Percentiles rank a stretch among this genome's conserved stretches.
These are phyloP conservation scores for Candida schatavii DNA, from an alignment of 805 yeast species.

Conservation along the genomic window DNA sequence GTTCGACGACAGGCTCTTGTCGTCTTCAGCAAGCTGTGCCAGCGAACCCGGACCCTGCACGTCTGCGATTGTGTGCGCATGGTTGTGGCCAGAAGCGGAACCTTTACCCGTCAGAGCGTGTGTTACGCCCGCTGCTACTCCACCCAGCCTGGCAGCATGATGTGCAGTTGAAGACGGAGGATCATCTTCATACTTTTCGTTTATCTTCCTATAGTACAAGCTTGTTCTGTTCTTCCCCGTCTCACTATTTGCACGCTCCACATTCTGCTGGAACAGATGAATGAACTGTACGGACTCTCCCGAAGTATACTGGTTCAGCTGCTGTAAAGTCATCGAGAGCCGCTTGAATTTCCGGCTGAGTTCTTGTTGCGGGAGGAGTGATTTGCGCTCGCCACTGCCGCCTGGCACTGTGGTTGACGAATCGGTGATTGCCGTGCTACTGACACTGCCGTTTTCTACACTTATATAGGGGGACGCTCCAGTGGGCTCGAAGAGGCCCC, in stretches of 20 bases:
- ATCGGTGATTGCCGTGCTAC: too few relatives aligned
- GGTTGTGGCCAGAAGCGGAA: neutral
- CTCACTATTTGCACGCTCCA: slow-evolving; percentile 23
- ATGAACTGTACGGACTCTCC: slow-evolving; percentile 41
- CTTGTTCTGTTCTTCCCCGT: slow-evolving; percentile 19
- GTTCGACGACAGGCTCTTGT: slow-evolving; percentile 3
- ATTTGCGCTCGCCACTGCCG: neutral
- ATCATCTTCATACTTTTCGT: slow-evolving; percentile 16
- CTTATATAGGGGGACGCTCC: neutral
- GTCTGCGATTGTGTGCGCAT: neutral
- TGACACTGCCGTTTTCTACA: neutral
- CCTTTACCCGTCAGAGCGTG: neutral
- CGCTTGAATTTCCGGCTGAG: slow-evolving; percentile 35
- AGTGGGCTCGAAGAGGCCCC: neutral
- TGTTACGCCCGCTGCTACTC: neutral
- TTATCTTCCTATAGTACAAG: slow-evolving; percentile 31
- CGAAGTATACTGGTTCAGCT: slow-evolving; percentile 25
- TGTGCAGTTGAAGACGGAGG: slow-evolving; percentile 9
- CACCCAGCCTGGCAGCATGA: neutral
- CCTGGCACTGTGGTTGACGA: neutral
- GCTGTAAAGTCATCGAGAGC: slow-evolving; percentile 34
- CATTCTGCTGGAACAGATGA: slow-evolving; percentile 37
- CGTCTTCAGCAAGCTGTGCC: neutral
- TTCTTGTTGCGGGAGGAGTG: slow-evolving; percentile 29
- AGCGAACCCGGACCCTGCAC: neutral